Evolutionary conservation across 192 early-diverging fungal species (phyloP).

Genomic region (Backusella psychrophila): DNA sequence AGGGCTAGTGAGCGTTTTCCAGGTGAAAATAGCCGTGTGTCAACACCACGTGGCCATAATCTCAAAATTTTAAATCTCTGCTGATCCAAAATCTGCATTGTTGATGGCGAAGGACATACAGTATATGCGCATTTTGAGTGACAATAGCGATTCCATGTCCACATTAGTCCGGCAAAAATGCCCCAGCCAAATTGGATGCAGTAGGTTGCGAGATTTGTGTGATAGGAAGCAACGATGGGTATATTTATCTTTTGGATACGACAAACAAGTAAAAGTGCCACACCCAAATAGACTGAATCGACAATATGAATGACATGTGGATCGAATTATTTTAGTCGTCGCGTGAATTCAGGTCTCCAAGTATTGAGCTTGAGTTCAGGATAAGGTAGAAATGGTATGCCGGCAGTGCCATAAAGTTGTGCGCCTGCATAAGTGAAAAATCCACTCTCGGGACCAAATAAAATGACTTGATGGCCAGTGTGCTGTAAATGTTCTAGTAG

Average conservation of each 20-base stretch:
- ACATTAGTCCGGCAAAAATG: conserved; percentile 31
- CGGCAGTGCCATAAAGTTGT: conserved; percentile 30
- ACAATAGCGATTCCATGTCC: conserved; percentile 35
- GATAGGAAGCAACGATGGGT: conserved; percentile 35
- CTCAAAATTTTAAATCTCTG: conserved; percentile 31
- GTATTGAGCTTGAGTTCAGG: conserved; percentile 37
- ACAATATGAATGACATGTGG: conserved; percentile 37
- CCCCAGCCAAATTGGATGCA: conserved; percentile 36
- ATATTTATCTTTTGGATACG: conserved; percentile 6
- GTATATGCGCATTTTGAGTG: conserved; percentile 28
- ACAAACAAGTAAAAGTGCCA: conserved; percentile 13
- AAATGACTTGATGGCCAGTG: conserved; percentile 25
- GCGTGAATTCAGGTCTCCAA: conserved; percentile 32
- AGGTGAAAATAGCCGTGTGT: conserved; percentile 28
- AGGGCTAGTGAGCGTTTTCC: conserved; percentile 12
- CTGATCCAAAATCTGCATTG: conserved; percentile 21
- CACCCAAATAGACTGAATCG: conserved; percentile 37
- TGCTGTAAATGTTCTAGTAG: conserved; percentile 33
- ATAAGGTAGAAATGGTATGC: conserved; percentile 34
- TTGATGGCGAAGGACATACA: conserved; percentile 34
- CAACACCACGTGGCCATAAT: conserved; percentile 36
- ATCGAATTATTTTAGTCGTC: conserved; percentile 24
- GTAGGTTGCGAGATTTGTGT: conserved; percentile 35
- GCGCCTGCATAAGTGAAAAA: conserved; percentile 27
- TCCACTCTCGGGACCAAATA: conserved; percentile 33